A percentile compares a stretch with the other conserved stretches of the same genome.
Conservation (phyloP, 163 green algal species). For the Volvox carteri region DNA sequence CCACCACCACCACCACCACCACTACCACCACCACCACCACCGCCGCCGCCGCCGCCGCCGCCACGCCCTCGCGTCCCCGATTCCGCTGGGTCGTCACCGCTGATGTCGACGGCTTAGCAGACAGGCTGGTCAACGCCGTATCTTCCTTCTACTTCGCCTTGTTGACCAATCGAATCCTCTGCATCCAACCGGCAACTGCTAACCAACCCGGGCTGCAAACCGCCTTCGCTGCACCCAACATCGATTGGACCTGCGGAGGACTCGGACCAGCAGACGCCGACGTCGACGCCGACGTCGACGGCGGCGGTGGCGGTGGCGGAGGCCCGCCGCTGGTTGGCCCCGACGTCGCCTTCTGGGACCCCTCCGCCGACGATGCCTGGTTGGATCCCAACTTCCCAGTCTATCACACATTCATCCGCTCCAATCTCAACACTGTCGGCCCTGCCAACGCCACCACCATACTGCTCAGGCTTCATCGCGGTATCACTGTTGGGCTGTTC, state of each 20-base stretch:
- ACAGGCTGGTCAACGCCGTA: constrained; percentile 49
- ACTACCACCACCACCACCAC: neutral
- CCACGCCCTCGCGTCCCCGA: neutral
- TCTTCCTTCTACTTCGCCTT: constrained; percentile 48
- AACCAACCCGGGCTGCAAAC: constrained; percentile 14
- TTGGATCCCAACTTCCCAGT: neutral
- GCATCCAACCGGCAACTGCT: constrained; percentile 5
- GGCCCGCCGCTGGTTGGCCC: neutral
- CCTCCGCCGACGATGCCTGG: constrained; percentile 41
- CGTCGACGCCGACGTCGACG: too few species aligned
- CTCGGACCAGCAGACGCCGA: neutral
- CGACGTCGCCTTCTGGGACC: constrained; percentile 12
- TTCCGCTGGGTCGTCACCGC: constrained; percentile 5
- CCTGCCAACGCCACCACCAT: constrained; percentile 21
- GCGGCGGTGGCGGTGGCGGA: neutral
- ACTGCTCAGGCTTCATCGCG: constrained; percentile 22
- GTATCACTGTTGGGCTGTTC: constrained; percentile 44
- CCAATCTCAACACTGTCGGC: neutral
- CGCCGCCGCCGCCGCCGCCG: neutral
- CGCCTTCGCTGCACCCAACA: constrained; percentile 20
- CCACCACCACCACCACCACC: neutral
- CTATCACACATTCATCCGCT: constrained; percentile 19
- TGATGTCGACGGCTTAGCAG: constrained; percentile 21
- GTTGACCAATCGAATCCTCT: constrained; percentile 43
- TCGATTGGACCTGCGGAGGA: constrained; percentile 33